Evolutionary conservation across 768 basidiomycete genomes (phyloP).

Genomic region (Sutorius australiensis): DNA sequence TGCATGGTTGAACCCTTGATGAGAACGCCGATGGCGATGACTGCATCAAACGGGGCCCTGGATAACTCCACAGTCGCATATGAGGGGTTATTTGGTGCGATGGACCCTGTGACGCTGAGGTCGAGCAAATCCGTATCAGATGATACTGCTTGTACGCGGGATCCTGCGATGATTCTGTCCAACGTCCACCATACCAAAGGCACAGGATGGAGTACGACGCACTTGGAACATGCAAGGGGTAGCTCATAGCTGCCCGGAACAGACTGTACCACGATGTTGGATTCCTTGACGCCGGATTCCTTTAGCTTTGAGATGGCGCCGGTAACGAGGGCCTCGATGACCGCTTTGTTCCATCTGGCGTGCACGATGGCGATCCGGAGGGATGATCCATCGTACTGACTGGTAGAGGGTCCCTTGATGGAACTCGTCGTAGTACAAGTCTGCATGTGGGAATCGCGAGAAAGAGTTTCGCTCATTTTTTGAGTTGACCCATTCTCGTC

Average conservation of each 20-base stretch:
- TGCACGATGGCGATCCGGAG: constrained; percentile 92
- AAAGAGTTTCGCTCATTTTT: background rate
- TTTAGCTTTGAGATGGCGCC: constrained; percentile 80
- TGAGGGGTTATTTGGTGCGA: constrained; percentile 34
- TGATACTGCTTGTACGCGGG: constrained; percentile 74
- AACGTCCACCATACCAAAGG: constrained; percentile 6
- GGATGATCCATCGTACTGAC: constrained; percentile 69
- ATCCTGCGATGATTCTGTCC: constrained; percentile 81
- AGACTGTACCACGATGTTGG: constrained; percentile 85
- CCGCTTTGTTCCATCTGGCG: constrained; percentile 88
- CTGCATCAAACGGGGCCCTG: constrained; percentile 79
- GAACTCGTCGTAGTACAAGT: constrained; percentile 26
- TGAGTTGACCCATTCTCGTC: background rate
- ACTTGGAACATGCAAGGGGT: constrained; percentile 84
- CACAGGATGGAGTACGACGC: constrained; percentile 25
- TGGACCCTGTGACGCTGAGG: constrained; percentile 41
- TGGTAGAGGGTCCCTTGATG: constrained; percentile 75
- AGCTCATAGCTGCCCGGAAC: constrained; percentile 97
- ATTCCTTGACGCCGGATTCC: constrained; percentile 80
- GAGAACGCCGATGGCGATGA: constrained; percentile 96
- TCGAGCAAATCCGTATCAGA: constrained; percentile 75
- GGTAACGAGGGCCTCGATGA: constrained; percentile 81
- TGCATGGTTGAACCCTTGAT: constrained; percentile 99
- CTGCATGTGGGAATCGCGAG: constrained; percentile 18
- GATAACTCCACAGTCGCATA: constrained; percentile 36